phyloP scores from a whole-genome alignment of 805 yeast species.

The Torulaspora franciscae region DNA sequence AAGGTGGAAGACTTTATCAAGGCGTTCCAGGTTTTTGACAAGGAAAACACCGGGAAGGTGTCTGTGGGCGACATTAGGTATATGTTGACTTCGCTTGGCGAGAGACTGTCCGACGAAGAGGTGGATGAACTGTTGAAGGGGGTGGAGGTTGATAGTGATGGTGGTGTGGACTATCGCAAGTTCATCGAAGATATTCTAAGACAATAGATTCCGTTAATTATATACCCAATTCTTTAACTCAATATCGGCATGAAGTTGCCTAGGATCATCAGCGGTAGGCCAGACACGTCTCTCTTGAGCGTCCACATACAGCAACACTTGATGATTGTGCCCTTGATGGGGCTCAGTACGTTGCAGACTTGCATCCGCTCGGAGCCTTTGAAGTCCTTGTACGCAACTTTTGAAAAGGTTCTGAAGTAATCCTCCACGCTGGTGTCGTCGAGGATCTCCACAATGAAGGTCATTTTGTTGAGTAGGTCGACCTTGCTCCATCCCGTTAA shows the following conservation, averaged over 20 bases:
- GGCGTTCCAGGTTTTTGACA: constrained; percentile 96
- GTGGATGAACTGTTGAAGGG: constrained; percentile 96
- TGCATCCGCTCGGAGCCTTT: constrained; percentile 86
- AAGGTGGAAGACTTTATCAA: constrained; percentile 70
- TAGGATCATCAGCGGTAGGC: constrained; percentile 93
- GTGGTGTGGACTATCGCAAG: constrained; percentile 90
- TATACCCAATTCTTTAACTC: constrained; percentile 2
- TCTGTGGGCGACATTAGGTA: constrained; percentile 96
- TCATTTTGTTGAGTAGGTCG: constrained; percentile 58
- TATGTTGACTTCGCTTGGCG: constrained; percentile 93
- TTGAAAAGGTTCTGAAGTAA: constrained; percentile 79
- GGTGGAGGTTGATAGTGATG: constrained; percentile 87
- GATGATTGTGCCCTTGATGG: constrained; percentile 45
- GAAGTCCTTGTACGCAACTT: constrained; percentile 86
- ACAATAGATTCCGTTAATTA: constrained; percentile 44
- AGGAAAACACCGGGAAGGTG: constrained; percentile 90
- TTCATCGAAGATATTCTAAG: constrained; percentile 91
- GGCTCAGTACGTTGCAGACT: constrained; percentile 72
- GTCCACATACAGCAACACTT: constrained; percentile 89
- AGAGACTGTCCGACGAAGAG: constrained; percentile 81
- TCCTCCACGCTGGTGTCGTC: constrained; percentile 84
- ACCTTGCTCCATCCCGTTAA: constrained; percentile 86
- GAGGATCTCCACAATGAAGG: constrained; percentile 73
- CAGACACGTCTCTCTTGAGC: constrained; percentile 88
- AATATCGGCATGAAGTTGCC: constrained; percentile 84